Base-by-base conservation (phyloP, 2,329 filamentous ascomycete genomes). In the Botrytis sinoallii region DNA sequence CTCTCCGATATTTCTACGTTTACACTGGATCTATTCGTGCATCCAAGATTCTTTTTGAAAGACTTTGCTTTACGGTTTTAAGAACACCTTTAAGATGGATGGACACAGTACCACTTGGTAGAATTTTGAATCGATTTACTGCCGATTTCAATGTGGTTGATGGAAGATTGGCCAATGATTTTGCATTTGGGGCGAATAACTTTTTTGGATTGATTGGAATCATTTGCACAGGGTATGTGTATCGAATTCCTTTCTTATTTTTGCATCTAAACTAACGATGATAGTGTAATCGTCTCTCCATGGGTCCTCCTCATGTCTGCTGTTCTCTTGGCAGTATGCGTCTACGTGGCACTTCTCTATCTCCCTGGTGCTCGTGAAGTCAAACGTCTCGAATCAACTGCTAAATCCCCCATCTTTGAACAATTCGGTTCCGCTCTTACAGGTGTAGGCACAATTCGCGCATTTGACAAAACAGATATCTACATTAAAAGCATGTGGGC, bases 341-440 rank as follows among this genome's bases (percentile, higher is more conserved):
- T 88, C n/a, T 82, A 87, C 74, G 87, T 90, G 72, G 90, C 89
- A 1, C 79, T 85, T 4, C 84, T 84, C 52, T 96, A 93, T 79
- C 85, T 96, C 9, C 83, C 87, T n/a, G 92, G 88, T 1, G 92
- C 92, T 0, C 86, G 93, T 57, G 92, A 94, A 46, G 86, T 92
- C 75, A 95, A 95, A 83, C 87, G 93, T 8, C 86, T 95, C 1
- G 93, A 95, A 81, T 93, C 90, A 76, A 93, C 88, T 4, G 88
- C 89, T 72, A 95, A 94, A 81, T 93, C 90, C 0, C 93, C 93
- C 0, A 89, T 95, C 1, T 95, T 94, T 77, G 93, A 95, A 80
- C 90, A 93, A 75, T 95, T 95, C 78, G 91, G 90, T 18, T 90
- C 91, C 1, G 89, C 91, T 0, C 86, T 95, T 16, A 87, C 88